These are phyloP conservation scores for Aspergillus conjunctus DNA, from an alignment of 495 filamentous ascomycete species.

Conservation along the genomic window DNA sequence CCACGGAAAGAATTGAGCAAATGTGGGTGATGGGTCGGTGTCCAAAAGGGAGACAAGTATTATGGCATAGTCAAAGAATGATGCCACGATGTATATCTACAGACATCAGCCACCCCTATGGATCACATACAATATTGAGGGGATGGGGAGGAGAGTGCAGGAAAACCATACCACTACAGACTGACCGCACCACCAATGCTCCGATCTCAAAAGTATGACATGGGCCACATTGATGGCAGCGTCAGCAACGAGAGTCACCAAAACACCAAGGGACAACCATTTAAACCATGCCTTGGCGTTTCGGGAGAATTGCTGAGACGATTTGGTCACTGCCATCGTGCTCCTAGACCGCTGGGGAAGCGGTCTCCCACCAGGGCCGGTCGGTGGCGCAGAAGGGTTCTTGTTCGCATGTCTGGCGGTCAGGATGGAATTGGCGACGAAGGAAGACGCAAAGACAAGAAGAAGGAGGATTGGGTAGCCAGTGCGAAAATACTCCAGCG, in stretches of 20 bases:
- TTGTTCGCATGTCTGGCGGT: slow-evolving; percentile 49
- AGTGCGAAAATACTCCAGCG: slow-evolving; percentile 57
- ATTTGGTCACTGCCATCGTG: slow-evolving; percentile 36
- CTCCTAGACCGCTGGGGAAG: slow-evolving; percentile 61
- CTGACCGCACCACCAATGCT: slow-evolving; percentile 91
- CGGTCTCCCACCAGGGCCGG: slow-evolving; percentile 80
- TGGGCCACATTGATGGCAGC: slow-evolving; percentile 73
- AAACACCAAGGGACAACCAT: slow-evolving; percentile 66
- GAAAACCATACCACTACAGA: slow-evolving; percentile 69
- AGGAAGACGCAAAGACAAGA: slow-evolving; percentile 65
- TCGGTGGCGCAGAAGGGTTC: slow-evolving; percentile 35
- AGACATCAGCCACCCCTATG: slow-evolving; percentile 21
- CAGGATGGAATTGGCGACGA: slow-evolving; percentile 62
- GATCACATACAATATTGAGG: neutral
- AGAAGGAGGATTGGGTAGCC: slow-evolving; percentile 68
- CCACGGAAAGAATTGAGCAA: slow-evolving; percentile 77
- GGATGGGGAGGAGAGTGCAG: neutral
- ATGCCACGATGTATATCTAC: slow-evolving; percentile 80
- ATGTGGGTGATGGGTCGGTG: slow-evolving; percentile 69
- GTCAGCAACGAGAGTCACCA: slow-evolving; percentile 75
- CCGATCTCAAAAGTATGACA: slow-evolving; percentile 63
- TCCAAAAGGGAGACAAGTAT: slow-evolving; percentile 81
- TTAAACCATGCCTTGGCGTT: slow-evolving; percentile 69
- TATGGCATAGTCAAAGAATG: slow-evolving; percentile 72
- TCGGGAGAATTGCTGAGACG: slow-evolving; percentile 54